phyloP scores from a whole-genome alignment of 192 early-diverging fungal species.

The Coemansia umbellata region DNA sequence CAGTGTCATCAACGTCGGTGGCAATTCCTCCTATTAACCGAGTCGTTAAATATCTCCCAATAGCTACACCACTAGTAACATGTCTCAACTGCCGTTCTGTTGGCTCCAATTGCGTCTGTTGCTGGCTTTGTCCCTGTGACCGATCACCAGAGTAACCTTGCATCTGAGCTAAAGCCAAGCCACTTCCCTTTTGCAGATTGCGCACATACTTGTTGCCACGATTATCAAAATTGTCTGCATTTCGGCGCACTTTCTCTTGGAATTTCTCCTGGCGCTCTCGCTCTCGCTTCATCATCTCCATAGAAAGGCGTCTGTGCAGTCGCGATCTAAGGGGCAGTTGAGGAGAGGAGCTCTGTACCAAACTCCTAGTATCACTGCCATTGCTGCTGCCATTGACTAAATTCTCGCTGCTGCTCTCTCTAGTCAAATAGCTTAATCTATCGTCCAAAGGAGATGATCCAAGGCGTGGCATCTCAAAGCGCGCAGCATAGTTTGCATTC shows the following conservation, averaged over 20 bases:
- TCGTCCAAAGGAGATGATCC: constrained; percentile 22
- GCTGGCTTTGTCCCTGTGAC: neutral
- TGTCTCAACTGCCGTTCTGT: neutral
- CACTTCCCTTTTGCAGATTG: neutral
- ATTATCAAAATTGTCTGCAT: constrained; percentile 5
- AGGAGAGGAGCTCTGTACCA: neutral
- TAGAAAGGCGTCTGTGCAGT: constrained; percentile 41
- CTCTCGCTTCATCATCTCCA: constrained; percentile 45
- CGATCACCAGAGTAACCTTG: neutral
- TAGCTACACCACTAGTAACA: neutral
- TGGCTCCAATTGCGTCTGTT: constrained; percentile 4
- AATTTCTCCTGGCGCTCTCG: constrained; percentile 33
- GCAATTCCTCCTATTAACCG: constrained; percentile 39
- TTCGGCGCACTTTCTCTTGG: constrained; percentile 27
- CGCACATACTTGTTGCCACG: constrained; percentile 8
- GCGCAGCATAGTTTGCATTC: neutral
- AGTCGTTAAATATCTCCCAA: constrained; percentile 18
- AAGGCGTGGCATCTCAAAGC: constrained; percentile 35
- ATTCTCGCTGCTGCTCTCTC: neutral
- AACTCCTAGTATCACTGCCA: neutral
- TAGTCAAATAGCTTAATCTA: neutral
- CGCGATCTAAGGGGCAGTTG: constrained; percentile 19
- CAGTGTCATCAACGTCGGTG: constrained; percentile 27
- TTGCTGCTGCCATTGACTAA: neutral
- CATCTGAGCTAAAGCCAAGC: neutral